Evolutionary conservation across 441 rosid genomes (phyloP), one percentile per base, ranked within the genome.

Genomic region (Eutrema salsugineum): DNA sequence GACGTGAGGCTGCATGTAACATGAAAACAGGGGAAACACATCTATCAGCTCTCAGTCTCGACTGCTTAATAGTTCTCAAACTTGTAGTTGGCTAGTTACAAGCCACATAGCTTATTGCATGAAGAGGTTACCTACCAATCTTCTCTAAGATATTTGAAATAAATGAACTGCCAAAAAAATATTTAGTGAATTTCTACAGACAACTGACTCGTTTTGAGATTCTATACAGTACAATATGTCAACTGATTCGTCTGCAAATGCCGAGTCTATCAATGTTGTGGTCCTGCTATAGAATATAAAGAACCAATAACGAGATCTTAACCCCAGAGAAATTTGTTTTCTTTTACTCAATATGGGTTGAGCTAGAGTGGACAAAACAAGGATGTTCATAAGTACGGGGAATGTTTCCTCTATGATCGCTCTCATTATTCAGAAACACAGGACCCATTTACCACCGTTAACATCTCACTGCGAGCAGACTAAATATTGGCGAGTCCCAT

Each of bases 1-100:
- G 80, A 5, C 59, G 74, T 66, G 98, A 32, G 98, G 97, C 97
- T 93, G 83, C 67, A 11, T 69, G 30, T 74, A 59, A 40, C 10
- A 32, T 54, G 10, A 24, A 71, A 32, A 47, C 28, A 53, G 70
- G 15, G 56, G 50, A 43, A 51, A 67, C 8, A 0, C 40, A 46
- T 11, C 46, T 6, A 39, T 68, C 11, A 63, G 55, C 16, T 60
- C 42, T 69, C 17, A 24, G 12, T 68, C n/a, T 19, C 20, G 19
- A 30, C 62, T 30, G 39, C 30, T 58, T 61, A 68, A 12, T 44
- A 59, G 6, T 67, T 33, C 2, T 59, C 27, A 51, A 22, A 27
- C 17, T 66, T 22, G 20, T 32, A 57, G 28, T 30, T 17, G 59
- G 11, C 35, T 47, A 6, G 14, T 64, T 16, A 54, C 27, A 65